These are phyloP conservation scores for Aspergillus egyptiacus DNA, from an alignment of 495 filamentous ascomycete genomes.

Conservation along the genomic window DNA sequence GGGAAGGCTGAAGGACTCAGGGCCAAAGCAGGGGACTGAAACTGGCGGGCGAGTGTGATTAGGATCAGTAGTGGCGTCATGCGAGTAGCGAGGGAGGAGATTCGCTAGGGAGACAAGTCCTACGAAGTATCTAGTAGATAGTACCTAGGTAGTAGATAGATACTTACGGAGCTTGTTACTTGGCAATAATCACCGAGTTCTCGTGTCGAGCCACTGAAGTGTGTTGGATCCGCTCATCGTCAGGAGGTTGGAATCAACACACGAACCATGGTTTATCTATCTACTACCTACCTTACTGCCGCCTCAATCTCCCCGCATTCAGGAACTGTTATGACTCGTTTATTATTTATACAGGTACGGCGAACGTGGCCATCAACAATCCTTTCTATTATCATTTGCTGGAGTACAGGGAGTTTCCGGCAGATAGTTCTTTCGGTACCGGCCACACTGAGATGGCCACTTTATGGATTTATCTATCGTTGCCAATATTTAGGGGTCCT, in stretches of 20 bases:
- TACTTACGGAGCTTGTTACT: no score
- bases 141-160: neutral
- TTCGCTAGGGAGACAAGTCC: neutral
- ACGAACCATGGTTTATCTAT: slow-evolving; percentile 10
- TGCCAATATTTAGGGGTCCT: no score
- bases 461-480: no score
- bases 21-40: slow-evolving; percentile 5
- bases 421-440: no score
- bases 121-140: neutral
- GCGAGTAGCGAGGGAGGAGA: neutral
- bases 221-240: no score
- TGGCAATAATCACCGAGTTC: no score
- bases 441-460: no score
- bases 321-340: neutral
- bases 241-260: slow-evolving; percentile 7
- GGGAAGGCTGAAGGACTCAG: neutral
- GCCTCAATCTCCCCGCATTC: slow-evolving; percentile 5
- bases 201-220: no score
- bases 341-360: no score
- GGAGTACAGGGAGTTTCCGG: no score
- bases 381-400: no score
- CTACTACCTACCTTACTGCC: neutral
- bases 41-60: neutral
- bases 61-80: slow-evolving; percentile 5
- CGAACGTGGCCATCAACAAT: no score